These are phyloP conservation scores for Lolium multiflorum DNA, from an alignment of 176 grass and related monocot species.

Conservation along the genomic window DNA sequence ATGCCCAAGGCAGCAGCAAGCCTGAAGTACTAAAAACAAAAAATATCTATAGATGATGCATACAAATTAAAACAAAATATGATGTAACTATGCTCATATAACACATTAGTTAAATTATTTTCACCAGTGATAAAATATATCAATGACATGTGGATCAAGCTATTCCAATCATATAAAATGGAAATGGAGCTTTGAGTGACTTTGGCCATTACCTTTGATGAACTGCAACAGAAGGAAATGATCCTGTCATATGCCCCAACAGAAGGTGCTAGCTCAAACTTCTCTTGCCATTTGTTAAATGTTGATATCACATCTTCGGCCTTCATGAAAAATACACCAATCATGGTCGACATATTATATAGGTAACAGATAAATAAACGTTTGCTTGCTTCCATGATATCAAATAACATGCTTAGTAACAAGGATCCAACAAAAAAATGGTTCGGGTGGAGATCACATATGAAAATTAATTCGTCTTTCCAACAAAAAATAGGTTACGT, in stretches of 20 bases:
- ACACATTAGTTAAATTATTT: neutral
- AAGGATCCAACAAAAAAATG: conserved; percentile 4
- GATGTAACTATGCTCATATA: conserved; percentile 18
- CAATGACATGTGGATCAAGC: neutral
- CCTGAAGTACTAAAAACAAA: neutral
- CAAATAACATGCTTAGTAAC: conserved; percentile 23
- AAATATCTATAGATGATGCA: neutral
- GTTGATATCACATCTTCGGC: conserved; percentile 68
- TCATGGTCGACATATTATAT: neutral
- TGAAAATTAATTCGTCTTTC: conserved; percentile 34
- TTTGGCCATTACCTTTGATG: conserved; percentile 59
- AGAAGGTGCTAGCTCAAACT: conserved; percentile 63
- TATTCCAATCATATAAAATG: conserved; percentile 16
- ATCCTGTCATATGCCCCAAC: conserved; percentile 65
- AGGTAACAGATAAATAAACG: conserved; percentile 31
- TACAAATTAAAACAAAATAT: conserved; percentile 25
- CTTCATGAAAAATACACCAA: conserved; percentile 62
- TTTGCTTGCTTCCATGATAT: conserved; percentile 9
- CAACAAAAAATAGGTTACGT: neutral
- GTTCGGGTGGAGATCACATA: neutral
- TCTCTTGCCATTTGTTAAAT: conserved; percentile 75
- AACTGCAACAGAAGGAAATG: conserved; percentile 67
- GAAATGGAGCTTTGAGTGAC: conserved; percentile 19
- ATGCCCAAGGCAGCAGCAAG: conserved; percentile 12
- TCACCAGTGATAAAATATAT: neutral